Conservation (phyloP, 306 rosid genomes). For the Coriaria nepalensis region DNA sequence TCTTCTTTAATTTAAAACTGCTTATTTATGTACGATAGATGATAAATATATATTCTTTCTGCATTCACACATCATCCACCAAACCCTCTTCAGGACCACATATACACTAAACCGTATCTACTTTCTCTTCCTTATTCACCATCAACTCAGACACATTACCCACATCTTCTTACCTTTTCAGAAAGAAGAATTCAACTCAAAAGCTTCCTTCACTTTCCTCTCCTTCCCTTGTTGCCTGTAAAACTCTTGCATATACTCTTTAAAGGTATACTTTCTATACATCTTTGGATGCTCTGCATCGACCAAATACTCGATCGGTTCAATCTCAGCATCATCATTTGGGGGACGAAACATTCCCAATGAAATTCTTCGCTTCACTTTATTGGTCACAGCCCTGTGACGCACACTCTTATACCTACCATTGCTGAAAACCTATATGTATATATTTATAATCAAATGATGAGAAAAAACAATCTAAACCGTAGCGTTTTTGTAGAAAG, state of each 20-base stretch:
- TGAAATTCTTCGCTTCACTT: conserved; percentile 13
- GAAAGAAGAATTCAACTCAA: conserved; percentile 8
- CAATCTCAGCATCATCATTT: conserved; percentile 10
- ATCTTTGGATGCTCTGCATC: conserved; percentile 25
- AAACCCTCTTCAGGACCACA: too few relatives aligned
- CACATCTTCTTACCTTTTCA: not conserved
- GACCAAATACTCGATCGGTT: conserved; percentile 30
- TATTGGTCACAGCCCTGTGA: conserved; percentile 41
- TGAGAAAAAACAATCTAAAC: not conserved
- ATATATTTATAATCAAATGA: not conserved
- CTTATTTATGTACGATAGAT: not conserved
- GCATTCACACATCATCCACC: too few relatives aligned
- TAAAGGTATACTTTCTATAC: conserved; percentile 15
- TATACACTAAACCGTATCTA: too few relatives aligned
- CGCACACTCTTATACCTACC: conserved; percentile 43
- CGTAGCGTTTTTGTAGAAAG: not conserved
- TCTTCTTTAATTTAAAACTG: too few relatives aligned
- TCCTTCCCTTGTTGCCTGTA: conserved; percentile 27
- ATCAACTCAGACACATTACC: not conserved
- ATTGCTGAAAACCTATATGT: conserved; percentile 28
- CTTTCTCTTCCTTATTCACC: too few relatives aligned
- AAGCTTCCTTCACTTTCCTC: conserved; percentile 32
- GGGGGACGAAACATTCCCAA: conserved; percentile 44
- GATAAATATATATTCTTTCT: not conserved
- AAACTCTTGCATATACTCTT: conserved; percentile 28